Base-by-base conservation (phyloP, 169 alveolate genomes). In the Plasmodium malariae region DNA sequence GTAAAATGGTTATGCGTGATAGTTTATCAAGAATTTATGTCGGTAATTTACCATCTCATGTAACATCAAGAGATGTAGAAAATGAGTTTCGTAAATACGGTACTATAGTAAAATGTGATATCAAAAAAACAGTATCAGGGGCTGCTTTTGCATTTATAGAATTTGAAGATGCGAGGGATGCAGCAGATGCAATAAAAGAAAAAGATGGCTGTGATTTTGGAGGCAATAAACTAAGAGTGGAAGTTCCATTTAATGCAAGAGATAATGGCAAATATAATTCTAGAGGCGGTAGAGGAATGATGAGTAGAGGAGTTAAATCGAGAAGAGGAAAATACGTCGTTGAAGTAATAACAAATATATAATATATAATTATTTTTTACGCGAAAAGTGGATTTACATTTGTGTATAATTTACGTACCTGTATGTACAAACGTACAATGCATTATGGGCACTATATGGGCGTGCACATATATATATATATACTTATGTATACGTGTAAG, bases 101-200 rank as follows among this genome's bases (percentile, higher is more conserved):
- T 21, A 93, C 76, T 17, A 73, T 95, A 11, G 37, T 91, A 21
- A 88, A 92, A 40, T 92, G 95, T 26, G 97, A 95, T 24, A 72
- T 95, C 34, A 95, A 95, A 92, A 93, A 89, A 57, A 92, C 97
- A 30, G 96, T 88, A 21, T 59, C 94, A 7, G 97, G 97, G 0
- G 57, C 94, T 62, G 90, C 96, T 24, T 95, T 91, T 88, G 97
- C 97, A 11, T 95, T 95, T 59, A 57, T 95, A 34, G 97, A 95
- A 78, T 95, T 87, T 67, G 95, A 93, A 54, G 97, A 95, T 62
- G 87, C 95, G n/a, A 93, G 97, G 36, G 97, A 95, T 67, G 97
- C 97, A 59, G 93, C 92, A 34, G 97, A 95, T 72, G 97, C 97
- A 34, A 94, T 95, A 36, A 93, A 93, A 70, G 95, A 95, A 51